Evolutionary conservation across 2,329 filamentous ascomycete species (phyloP).

Genomic region (Pochonia chlamydosporia): DNA sequence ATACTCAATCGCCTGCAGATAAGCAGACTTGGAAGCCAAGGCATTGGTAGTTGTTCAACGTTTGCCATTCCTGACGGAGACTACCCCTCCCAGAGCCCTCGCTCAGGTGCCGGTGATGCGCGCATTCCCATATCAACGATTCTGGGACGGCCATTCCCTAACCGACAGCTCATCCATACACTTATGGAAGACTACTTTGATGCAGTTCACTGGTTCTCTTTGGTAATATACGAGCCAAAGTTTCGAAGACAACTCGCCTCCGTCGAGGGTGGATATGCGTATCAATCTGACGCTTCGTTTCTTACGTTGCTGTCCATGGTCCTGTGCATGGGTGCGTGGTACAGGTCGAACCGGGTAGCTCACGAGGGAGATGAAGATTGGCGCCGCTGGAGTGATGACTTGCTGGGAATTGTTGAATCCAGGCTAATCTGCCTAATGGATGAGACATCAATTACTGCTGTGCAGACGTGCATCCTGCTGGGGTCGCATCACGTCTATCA

Average conservation of each 20-base stretch:
- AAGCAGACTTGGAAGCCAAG: constrained; percentile 1
- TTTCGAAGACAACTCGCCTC: constrained; percentile 27
- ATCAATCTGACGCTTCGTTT: constrained; percentile 27
- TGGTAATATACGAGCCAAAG: constrained; percentile 34
- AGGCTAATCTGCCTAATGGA: constrained; percentile 35
- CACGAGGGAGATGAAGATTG: not conserved
- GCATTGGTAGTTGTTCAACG: not conserved
- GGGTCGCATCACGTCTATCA: constrained; percentile 36
- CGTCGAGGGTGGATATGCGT: constrained; percentile 26
- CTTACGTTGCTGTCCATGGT: constrained; percentile 29
- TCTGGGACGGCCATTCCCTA: constrained; percentile 5
- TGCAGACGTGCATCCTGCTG: constrained; percentile 32
- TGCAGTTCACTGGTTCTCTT: constrained; percentile 37
- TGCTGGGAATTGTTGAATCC: constrained; percentile 18
- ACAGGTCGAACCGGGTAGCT: not conserved
- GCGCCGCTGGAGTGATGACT: constrained; percentile 2
- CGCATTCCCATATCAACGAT: constrained; percentile 7
- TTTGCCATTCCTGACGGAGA: constrained; percentile 8
- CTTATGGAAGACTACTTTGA: constrained; percentile 34
- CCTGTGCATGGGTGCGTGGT: constrained; percentile 13
- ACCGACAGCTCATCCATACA: not conserved
- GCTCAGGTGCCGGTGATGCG: not conserved
- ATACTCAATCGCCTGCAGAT: not conserved
- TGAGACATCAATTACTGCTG: constrained; percentile 27
- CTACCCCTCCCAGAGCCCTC: not conserved